Base-by-base conservation (phyloP, 2,329 filamentous ascomycete genomes). In the Fusarium anguioides region DNA sequence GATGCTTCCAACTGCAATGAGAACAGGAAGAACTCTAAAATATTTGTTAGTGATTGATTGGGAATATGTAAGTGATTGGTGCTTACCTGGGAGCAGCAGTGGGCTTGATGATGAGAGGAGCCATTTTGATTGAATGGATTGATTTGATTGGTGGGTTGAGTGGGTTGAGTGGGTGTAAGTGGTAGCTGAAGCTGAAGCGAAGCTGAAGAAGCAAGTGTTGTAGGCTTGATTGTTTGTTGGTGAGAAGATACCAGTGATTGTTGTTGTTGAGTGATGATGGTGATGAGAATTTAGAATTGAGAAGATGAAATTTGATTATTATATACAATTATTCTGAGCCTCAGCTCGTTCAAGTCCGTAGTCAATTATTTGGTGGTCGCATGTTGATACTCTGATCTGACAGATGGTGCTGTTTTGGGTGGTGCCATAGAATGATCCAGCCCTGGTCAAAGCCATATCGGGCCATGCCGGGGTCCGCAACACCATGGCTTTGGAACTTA, bases 1-100 rank as follows among this genome's bases (percentile, higher is more conserved):
- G 44, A 66, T 64, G 48, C 70, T 70, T 63, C 66, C 70, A 18
- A 73, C 64, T 18, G 71, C 51, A 41, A 72, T 52, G 24, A 72
- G 48, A 31, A 69, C 59, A 27, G 70, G 70, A 23, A 72, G 53
- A 47, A 63, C 60, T 61, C 69, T 72, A 9, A 5, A n/a, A 12
- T 29, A 12, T 29, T 29, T 56, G 53, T 70, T 58, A 66, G 61
- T 56, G 53, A 27, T 69, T 57, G 64, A 59, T 29, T 35, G 5
- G n/a, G 6, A 15, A 12, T 8, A n/a, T 4, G 9, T 6, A 20
- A 5, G 15, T 14, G 7, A 33, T 6, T 17, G 3, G 4, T 42
- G 48, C 69, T 56, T 44, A 72, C 69, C 66, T 71, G 47, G 69
- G 69, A 23, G 39, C 64, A n/a, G 26, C 51, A 39, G 49, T 36